phyloP scores from a whole-genome alignment of 257 asterid genomes.

The Rehmannia glutinosa region DNA sequence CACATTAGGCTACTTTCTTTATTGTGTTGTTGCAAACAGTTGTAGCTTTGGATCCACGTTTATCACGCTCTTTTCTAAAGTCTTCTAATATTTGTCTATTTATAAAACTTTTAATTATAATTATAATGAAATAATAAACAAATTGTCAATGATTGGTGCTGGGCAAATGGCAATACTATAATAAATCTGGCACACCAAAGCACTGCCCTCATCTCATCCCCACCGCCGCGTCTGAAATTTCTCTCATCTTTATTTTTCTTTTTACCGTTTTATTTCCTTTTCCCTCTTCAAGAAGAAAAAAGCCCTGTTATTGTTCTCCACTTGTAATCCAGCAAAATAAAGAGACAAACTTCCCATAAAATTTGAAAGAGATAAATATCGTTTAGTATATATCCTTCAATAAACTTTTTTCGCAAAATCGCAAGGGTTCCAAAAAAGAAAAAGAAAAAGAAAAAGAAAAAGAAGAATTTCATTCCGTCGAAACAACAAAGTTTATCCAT shows the following conservation, averaged over 20 bases:
- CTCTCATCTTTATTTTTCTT: background rate
- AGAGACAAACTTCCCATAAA: background rate
- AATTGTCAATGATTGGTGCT: no score
- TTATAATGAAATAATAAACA: no score
- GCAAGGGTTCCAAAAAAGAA: no score
- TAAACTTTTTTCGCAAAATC: background rate
- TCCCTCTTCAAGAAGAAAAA: background rate
- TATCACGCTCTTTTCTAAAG: no score
- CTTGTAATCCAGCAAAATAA: background rate
- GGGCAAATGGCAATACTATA: no score
- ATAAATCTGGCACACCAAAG: background rate
- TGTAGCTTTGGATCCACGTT: no score
- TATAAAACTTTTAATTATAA: no score
- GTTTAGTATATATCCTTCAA: background rate
- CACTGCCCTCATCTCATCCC: background rate
- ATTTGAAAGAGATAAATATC: slow-evolving; percentile 21
- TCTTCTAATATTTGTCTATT: no score
- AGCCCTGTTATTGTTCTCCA: background rate
- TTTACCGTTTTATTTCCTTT: background rate
- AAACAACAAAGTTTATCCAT: slow-evolving; percentile 34
- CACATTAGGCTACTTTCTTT: no score
- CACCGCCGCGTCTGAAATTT: background rate
- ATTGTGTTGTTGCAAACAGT: no score
- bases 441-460: background rate
- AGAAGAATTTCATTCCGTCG: no score